These are phyloP conservation scores for Septoria linicola DNA, from an alignment of 2,329 filamentous ascomycete species.

Conservation along the genomic window DNA sequence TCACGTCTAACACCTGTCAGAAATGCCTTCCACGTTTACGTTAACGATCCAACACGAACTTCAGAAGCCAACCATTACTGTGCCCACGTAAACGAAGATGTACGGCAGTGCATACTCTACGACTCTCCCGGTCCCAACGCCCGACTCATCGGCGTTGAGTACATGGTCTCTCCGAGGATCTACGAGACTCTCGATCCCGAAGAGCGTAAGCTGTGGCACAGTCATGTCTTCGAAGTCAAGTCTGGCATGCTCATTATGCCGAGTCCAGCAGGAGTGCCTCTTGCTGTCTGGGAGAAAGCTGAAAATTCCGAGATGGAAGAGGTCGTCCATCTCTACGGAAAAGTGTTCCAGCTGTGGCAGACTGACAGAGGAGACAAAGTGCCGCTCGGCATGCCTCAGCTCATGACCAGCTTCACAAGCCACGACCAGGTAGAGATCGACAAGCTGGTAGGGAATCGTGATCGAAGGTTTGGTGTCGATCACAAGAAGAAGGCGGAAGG, in stretches of 20 bases:
- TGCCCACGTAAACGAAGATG: conserved; percentile 71
- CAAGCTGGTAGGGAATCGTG: conserved; percentile 50
- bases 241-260: conserved; percentile 80
- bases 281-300: conserved; percentile 67
- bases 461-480: conserved; percentile 56
- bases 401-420: conserved; percentile 63
- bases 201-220: conserved; percentile 78
- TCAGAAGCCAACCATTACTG: conserved; percentile 87
- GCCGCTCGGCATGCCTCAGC: conserved; percentile 59
- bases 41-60: conserved; percentile 63
- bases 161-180: conserved; percentile 73
- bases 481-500: conserved; percentile 53
- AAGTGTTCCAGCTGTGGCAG: conserved; percentile 86
- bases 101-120: conserved; percentile 84
- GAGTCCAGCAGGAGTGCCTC: conserved; percentile 55
- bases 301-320: conserved; percentile 81
- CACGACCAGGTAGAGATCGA: conserved; percentile 51
- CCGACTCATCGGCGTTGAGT: conserved; percentile 79
- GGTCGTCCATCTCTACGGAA: conserved; percentile 73
- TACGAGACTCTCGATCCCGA: conserved; percentile 64
- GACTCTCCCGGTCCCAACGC: conserved; percentile 67
- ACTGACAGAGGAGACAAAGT: conserved; percentile 68
- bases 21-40: conserved; percentile 84
- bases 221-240: conserved; percentile 71
- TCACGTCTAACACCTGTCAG: conserved; percentile 9